A percentile compares a stretch with the other conserved stretches of the same genome.
These are phyloP conservation scores for Aegilops tauschii DNA, from an alignment of 176 grass and related monocot genomes.

Conservation along the genomic window DNA sequence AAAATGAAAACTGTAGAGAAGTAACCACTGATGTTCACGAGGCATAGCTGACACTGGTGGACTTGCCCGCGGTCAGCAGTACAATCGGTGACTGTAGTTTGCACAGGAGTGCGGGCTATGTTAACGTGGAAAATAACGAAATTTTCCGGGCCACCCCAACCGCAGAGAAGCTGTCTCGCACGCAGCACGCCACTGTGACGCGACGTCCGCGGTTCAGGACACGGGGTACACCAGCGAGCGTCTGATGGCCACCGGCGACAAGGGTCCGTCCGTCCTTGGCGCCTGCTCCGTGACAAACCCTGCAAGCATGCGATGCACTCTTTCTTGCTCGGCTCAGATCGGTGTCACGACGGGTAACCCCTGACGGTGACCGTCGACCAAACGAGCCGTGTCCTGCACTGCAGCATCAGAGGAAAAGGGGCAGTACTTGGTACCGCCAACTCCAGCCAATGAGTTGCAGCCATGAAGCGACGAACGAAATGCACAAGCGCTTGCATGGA, in stretches of 20 bases:
- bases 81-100: background rate
- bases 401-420: background rate
- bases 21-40: background rate
- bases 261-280: background rate
- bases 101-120: background rate
- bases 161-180: background rate
- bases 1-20: background rate
- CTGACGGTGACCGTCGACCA: conserved; percentile 25
- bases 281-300: background rate
- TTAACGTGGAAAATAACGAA: background rate
- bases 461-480: background rate
- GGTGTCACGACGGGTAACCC: background rate
- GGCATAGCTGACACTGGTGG: background rate
- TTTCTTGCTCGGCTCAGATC: background rate
- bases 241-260: background rate
- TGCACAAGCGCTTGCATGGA: background rate
- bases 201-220: background rate
- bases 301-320: background rate
- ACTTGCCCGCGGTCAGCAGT: background rate
- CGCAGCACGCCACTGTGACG: background rate
- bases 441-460: background rate
- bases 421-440: background rate
- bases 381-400: background rate
- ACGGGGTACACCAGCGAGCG: background rate
- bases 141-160: background rate